Conservation (phyloP, 2,329 filamentous ascomycete genomes). For the Fulvia fulva region DNA sequence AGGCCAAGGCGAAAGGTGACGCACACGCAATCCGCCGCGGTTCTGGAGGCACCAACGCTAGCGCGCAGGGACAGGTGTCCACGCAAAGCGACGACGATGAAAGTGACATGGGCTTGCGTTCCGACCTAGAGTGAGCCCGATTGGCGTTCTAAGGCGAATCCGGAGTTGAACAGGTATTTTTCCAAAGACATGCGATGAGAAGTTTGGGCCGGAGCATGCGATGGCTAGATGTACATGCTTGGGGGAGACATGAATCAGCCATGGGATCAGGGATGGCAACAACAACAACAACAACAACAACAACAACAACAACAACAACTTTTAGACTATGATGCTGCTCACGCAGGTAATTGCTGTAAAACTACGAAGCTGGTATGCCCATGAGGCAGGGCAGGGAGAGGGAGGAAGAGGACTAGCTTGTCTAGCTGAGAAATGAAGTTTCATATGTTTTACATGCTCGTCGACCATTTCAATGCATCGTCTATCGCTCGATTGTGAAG, state of each 20-base stretch:
- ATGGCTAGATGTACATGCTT: conserved; percentile 6
- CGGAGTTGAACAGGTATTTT: neutral
- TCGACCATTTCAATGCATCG: too few species aligned
- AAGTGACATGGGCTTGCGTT: too few species aligned
- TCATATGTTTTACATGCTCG: neutral
- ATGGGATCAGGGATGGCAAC: neutral
- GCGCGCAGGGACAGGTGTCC: neutral
- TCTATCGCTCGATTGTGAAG: too few species aligned
- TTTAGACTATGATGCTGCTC: conserved; percentile 8
- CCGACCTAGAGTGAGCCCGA: neutral
- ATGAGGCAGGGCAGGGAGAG: neutral
- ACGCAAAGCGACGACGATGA: too few species aligned
- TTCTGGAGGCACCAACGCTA: neutral
- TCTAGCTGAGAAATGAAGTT: neutral
- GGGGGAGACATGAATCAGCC: neutral
- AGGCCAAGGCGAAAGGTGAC: neutral
- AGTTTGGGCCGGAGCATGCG: neutral
- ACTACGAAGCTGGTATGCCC: neutral
- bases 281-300: too few species aligned
- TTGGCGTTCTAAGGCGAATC: neutral
- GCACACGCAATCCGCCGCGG: neutral
- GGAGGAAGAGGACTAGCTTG: neutral
- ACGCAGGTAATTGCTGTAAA: conserved; percentile 2
- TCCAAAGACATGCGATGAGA: neutral
- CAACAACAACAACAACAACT: too few species aligned